Conservation (phyloP, 1,284 basidiomycete genomes). For the Erythrobasidium hasegawianum region DNA sequence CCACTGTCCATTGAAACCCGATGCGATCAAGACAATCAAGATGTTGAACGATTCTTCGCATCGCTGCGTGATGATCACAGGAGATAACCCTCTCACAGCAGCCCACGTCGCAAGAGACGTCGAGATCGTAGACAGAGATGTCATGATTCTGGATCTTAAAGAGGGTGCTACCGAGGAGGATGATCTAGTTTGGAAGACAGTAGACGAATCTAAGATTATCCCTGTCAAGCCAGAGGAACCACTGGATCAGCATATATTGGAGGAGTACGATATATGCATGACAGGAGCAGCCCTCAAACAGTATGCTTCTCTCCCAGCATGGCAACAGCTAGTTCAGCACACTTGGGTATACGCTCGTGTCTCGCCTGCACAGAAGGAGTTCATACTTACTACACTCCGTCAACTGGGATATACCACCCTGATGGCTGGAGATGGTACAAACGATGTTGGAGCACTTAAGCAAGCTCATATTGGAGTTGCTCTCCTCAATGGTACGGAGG, state of each 20-base stretch:
- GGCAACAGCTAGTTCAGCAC: conserved; percentile 77
- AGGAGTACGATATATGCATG: conserved; percentile 86
- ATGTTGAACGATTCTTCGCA: conserved; percentile 93
- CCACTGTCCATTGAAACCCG: conserved; percentile 91
- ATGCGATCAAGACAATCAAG: conserved; percentile 80
- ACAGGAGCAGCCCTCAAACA: conserved; percentile 87
- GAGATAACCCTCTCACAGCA: conserved; percentile 91
- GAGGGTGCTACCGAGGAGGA: conserved; percentile 68
- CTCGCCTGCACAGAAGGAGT: conserved; percentile 90
- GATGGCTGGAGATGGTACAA: conserved; percentile 96
- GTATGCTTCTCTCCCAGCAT: conserved; percentile 62
- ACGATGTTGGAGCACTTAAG: conserved; percentile 93
- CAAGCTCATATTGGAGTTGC: conserved; percentile 94
- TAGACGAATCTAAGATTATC: conserved; percentile 81
- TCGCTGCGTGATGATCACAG: conserved; percentile 95
- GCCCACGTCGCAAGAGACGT: conserved; percentile 90
- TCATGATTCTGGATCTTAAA: conserved; percentile 79
- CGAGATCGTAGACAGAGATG: conserved; percentile 90
- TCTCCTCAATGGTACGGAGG: conserved; percentile 80
- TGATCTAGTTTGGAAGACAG: conserved; percentile 55
- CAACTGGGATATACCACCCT: conserved; percentile 81
- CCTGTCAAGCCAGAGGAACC: conserved; percentile 72
- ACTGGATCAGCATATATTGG: conserved; percentile 69
- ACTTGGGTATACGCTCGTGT: conserved; percentile 97
- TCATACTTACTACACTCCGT: conserved; percentile 82